These are phyloP conservation scores for Cornus kousa DNA, from an alignment of 148 eudicot species.

Conservation along the genomic window DNA sequence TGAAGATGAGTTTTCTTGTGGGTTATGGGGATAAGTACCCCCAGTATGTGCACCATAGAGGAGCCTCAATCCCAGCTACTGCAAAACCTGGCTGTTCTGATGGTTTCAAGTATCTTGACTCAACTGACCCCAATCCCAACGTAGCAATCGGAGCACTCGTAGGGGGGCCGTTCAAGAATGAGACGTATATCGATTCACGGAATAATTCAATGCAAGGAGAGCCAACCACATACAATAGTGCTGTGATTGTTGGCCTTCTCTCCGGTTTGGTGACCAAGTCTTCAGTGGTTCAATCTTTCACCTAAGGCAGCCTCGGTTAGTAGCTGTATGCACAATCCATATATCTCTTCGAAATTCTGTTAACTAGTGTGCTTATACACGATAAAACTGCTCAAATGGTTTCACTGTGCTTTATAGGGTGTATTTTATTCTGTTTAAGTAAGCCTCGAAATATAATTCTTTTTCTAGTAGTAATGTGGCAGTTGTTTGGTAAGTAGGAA, in stretches of 20 bases:
- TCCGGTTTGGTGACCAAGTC: slow-evolving; percentile 82
- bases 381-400: not conserved
- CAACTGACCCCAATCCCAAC: slow-evolving; percentile 72
- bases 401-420: not conserved
- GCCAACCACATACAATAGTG: slow-evolving; percentile 87
- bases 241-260: slow-evolving; percentile 72
- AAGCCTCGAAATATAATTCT: not conserved
- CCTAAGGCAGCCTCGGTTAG: not conserved
- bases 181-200: slow-evolving; percentile 60
- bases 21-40: slow-evolving; percentile 87
- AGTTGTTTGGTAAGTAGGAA: not conserved
- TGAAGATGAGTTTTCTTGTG: slow-evolving; percentile 81
- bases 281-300: slow-evolving; percentile 60
- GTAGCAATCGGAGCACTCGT: slow-evolving; percentile 79
- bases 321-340: not conserved
- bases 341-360: not conserved
- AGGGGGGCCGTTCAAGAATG: slow-evolving; percentile 79
- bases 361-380: not conserved
- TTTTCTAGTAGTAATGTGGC: not conserved
- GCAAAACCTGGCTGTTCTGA: slow-evolving; percentile 53
- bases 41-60: slow-evolving; percentile 78
- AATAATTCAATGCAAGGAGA: slow-evolving; percentile 88
- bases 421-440: not conserved
- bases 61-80: slow-evolving; percentile 83
- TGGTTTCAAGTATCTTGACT: slow-evolving; percentile 62